Evolutionary conservation across 1,284 basidiomycete genomes (phyloP).

Genomic region (Xerocomus nothofagi): DNA sequence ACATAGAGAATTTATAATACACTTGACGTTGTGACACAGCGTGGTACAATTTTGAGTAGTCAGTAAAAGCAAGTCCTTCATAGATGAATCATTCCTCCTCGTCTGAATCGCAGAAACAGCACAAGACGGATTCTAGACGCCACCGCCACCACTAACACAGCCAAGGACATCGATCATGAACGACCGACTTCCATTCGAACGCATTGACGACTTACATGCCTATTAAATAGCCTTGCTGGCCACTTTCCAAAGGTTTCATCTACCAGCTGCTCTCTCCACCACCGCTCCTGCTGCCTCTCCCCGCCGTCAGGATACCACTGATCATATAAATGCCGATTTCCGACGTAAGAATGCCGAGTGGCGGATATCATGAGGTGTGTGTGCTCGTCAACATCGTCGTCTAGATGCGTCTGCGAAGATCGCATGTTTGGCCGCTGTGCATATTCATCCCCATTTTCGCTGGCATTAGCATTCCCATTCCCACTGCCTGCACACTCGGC

Average conservation of each 20-base stretch:
- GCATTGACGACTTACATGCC: slow-evolving; percentile 51
- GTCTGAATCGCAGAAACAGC: slow-evolving; percentile 45
- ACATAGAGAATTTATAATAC: slow-evolving; percentile 19
- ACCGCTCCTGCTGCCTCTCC: slow-evolving; percentile 37
- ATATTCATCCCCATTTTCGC: not conserved
- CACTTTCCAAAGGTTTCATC: slow-evolving; percentile 61
- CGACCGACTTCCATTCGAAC: slow-evolving; percentile 5
- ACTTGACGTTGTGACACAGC: slow-evolving; percentile 4
- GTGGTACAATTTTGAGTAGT: not conserved
- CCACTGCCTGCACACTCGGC: not conserved
- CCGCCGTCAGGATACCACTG: slow-evolving; percentile 21
- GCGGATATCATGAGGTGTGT: slow-evolving; percentile 32
- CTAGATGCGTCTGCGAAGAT: slow-evolving; percentile 8
- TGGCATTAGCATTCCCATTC: not conserved
- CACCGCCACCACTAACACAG: slow-evolving; percentile 74
- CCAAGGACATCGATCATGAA: slow-evolving; percentile 1
- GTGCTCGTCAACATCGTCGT: slow-evolving; percentile 30
- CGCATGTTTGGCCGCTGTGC: slow-evolving; percentile 1
- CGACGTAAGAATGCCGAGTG: slow-evolving; percentile 16
- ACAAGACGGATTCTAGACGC: slow-evolving; percentile 61
- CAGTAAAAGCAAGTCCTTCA: not conserved
- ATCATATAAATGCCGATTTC: slow-evolving; percentile 6
- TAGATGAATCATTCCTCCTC: slow-evolving; percentile 31
- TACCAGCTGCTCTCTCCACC: slow-evolving; percentile 41
- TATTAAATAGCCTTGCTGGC: slow-evolving; percentile 65